Evolutionary conservation across 176 grass and related monocot genomes (phyloP).

Genomic region (Bonia amplexicaulis): DNA sequence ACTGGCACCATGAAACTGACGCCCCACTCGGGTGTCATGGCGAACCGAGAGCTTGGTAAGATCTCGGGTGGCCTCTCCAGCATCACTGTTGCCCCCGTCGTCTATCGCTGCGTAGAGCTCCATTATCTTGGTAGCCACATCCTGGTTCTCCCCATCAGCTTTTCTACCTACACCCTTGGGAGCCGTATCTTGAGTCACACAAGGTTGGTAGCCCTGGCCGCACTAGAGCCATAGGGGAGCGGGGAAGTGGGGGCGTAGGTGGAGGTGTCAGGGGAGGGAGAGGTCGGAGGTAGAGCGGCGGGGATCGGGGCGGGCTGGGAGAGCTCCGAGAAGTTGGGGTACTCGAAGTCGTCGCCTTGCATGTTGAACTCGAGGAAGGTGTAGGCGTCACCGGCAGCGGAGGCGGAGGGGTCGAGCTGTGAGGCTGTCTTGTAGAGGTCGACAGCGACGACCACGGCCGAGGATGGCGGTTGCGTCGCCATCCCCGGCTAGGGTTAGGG

Average conservation of each 20-base stretch:
- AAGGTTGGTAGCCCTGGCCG: neutral
- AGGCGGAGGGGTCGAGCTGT: too few species aligned
- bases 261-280: conserved; percentile 25
- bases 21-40: conserved; percentile 41
- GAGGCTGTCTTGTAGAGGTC: too few species aligned
- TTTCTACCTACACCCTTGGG: conserved; percentile 58
- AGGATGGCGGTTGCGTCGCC: too few species aligned
- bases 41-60: conserved; percentile 40
- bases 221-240: neutral
- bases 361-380: too few species aligned
- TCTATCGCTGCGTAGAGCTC: conserved; percentile 39
- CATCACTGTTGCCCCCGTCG: conserved; percentile 19
- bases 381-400: too few species aligned
- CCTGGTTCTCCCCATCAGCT: conserved; percentile 58
- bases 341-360: too few species aligned
- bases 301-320: neutral
- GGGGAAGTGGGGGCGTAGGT: conserved; percentile 35
- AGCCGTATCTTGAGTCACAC: conserved; percentile 58
- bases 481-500: too few species aligned
- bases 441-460: too few species aligned
- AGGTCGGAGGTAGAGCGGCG: conserved; percentile 77
- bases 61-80: conserved; percentile 34
- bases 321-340: too few species aligned
- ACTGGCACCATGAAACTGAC: conserved; percentile 32
- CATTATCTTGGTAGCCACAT: conserved; percentile 68